Evolutionary conservation across 768 basidiomycete species (phyloP).

Genomic region (Amanita rimosa): DNA sequence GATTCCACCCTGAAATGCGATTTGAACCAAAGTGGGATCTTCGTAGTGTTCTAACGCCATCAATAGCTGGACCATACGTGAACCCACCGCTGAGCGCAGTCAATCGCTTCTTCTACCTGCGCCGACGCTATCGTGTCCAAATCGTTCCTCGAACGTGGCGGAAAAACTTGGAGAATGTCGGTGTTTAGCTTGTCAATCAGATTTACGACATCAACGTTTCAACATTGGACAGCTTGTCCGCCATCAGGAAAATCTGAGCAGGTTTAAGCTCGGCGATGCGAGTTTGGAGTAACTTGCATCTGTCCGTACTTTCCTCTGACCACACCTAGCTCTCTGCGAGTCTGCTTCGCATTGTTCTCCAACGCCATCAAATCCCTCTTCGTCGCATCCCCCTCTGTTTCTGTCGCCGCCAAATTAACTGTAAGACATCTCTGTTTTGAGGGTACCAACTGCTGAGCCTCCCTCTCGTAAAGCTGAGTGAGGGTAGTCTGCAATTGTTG

Average conservation of each 20-base stretch:
- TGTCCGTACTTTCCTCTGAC: slow-evolving; percentile 14
- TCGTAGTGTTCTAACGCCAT: slow-evolving; percentile 24
- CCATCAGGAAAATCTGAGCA: slow-evolving; percentile 35
- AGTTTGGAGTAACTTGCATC: slow-evolving; percentile 20
- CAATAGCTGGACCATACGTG: slow-evolving; percentile 27
- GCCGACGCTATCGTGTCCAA: slow-evolving; percentile 11
- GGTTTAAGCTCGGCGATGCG: slow-evolving; percentile 38
- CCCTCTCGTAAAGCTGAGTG: neutral
- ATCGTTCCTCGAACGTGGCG: slow-evolving; percentile 18
- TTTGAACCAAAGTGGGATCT: slow-evolving; percentile 29
- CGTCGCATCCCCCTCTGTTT: slow-evolving; percentile 4
- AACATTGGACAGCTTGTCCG: slow-evolving; percentile 34
- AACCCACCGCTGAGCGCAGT: slow-evolving; percentile 21
- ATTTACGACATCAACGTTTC: slow-evolving; percentile 34
- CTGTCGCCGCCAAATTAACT: neutral
- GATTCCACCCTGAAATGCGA: slow-evolving; percentile 34
- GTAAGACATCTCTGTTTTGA: slow-evolving; percentile 1
- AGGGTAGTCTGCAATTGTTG: neutral
- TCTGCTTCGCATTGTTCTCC: slow-evolving; percentile 11
- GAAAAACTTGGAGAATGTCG: slow-evolving; percentile 40
- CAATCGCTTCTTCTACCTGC: slow-evolving; percentile 15
- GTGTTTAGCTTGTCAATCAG: slow-evolving; percentile 35
- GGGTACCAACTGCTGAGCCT: neutral
- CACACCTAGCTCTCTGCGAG: slow-evolving; percentile 10
- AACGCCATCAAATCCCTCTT: slow-evolving; percentile 10